Percentiles rank a stretch among this genome's conserved stretches.
phyloP scores from a whole-genome alignment of 768 basidiomycete genomes.

The Galerina sulciceps region DNA sequence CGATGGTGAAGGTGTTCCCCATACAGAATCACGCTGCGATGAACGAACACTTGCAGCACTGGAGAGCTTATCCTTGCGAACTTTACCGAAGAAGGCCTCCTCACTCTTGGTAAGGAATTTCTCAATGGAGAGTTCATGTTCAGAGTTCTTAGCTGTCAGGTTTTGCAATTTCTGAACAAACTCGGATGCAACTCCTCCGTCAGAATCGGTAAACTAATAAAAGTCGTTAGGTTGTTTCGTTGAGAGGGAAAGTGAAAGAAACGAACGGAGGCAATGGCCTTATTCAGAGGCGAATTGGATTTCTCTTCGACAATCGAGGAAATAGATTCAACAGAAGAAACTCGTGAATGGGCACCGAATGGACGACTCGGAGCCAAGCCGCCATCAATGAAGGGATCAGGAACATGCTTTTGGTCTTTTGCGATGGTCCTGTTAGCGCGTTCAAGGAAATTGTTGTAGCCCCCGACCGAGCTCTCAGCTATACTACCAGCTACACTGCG shows the following conservation, averaged over 20 bases:
- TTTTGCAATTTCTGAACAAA: slow-evolving; percentile 85
- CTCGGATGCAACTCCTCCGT: slow-evolving; percentile 88
- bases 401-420: slow-evolving; percentile 73
- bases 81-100: slow-evolving; percentile 90
- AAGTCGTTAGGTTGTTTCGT: not conserved
- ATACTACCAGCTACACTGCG: slow-evolving; percentile 31
- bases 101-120: slow-evolving; percentile 90
- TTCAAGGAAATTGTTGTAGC: slow-evolving; percentile 81
- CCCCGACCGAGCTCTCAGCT: slow-evolving; percentile 36
- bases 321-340: slow-evolving; percentile 89
- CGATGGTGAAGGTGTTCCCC: slow-evolving; percentile 73
- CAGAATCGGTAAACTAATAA: slow-evolving; percentile 87
- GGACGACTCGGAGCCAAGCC: slow-evolving; percentile 64
- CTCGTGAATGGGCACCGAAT: slow-evolving; percentile 81
- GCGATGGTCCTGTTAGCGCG: slow-evolving; percentile 85
- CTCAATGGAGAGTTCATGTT: slow-evolving; percentile 90
- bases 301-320: slow-evolving; percentile 93
- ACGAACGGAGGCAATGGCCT: slow-evolving; percentile 85
- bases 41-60: slow-evolving; percentile 81
- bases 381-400: slow-evolving; percentile 86
- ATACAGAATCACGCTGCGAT: slow-evolving; percentile 79
- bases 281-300: slow-evolving; percentile 88
- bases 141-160: slow-evolving; percentile 85
- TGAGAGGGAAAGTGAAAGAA: not conserved
- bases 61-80: slow-evolving; percentile 85